These are phyloP conservation scores for Rhodotorula sphaerocarpa DNA, from an alignment of 768 basidiomycete species.

Conservation along the genomic window DNA sequence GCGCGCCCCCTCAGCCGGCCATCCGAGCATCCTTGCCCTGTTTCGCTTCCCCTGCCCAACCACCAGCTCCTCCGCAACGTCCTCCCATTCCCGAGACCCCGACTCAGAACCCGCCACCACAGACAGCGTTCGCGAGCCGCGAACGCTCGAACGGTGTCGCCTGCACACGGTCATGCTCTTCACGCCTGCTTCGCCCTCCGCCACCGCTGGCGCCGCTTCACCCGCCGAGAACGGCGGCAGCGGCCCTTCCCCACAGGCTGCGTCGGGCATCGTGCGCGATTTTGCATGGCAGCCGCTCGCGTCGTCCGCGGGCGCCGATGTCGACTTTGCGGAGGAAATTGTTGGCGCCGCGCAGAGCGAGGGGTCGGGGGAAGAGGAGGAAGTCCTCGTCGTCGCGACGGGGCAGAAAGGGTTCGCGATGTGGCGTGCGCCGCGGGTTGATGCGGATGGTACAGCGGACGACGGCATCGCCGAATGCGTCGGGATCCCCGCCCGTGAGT, in stretches of 20 bases:
- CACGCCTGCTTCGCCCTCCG: not conserved
- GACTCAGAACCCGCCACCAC: no score
- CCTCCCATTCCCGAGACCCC: no score
- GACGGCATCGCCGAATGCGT: slow-evolving; percentile 7
- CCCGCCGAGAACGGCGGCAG: not conserved
- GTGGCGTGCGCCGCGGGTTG: slow-evolving; percentile 3
- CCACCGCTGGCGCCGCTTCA: slow-evolving; percentile 1
- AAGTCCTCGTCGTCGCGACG: slow-evolving; percentile 3
- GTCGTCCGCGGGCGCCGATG: not conserved
- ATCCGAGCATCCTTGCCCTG: slow-evolving; percentile 12
- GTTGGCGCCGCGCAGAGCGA: not conserved
- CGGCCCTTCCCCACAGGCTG: no score
- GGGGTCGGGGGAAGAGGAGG: not conserved
- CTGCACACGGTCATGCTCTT: not conserved
- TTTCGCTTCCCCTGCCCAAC: slow-evolving; percentile 11
- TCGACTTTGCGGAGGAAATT: not conserved
- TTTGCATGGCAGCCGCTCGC: slow-evolving; percentile 10
- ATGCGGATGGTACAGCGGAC: no score
- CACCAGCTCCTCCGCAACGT: no score
- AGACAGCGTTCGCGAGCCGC: no score
- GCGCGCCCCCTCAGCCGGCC: not conserved
- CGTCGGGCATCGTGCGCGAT: no score
- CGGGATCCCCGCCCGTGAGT: slow-evolving; percentile 10
- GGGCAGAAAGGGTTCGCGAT: slow-evolving; percentile 15
- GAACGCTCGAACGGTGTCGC: not conserved